phyloP scores from a whole-genome alignment of 371 early-diverging fungal genomes.

The Caulochytrium protostelioides region DNA sequence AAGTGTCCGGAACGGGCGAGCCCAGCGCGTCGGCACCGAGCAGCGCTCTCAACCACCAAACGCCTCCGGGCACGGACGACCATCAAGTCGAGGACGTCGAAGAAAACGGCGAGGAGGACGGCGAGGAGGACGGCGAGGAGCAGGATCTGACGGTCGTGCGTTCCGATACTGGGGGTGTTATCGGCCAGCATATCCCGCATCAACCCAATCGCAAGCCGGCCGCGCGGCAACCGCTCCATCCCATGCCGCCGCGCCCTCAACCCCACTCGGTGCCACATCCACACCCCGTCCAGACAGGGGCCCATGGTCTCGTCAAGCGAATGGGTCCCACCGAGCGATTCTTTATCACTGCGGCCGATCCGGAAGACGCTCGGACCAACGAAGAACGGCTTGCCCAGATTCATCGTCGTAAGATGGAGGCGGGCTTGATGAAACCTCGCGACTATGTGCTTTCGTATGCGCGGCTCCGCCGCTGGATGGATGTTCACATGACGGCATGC shows the following conservation, averaged over 20 bases:
- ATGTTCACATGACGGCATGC: conserved; percentile 51
- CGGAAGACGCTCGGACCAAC: conserved; percentile 3
- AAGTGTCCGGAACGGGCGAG: too few relatives aligned
- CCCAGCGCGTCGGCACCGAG: too few relatives aligned
- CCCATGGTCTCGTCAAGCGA: neutral
- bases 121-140: too few relatives aligned
- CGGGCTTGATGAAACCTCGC: conserved; percentile 77
- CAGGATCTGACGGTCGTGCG: too few relatives aligned
- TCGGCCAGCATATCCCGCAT: neutral
- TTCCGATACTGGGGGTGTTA: too few relatives aligned
- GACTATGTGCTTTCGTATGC: conserved; percentile 77
- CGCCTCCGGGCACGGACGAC: too few relatives aligned
- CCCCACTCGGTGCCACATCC: conserved; percentile 1
- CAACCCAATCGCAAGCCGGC: neutral
- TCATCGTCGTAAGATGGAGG: conserved; percentile 75
- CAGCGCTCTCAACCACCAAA: too few relatives aligned
- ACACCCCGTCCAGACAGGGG: neutral
- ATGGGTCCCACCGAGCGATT: neutral
- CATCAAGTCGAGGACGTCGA: too few relatives aligned
- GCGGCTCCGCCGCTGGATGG: conserved; percentile 71
- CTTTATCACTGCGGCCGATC: neutral
- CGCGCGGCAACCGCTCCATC: conserved; percentile 2
- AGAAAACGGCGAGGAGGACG: too few relatives aligned
- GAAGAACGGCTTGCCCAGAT: conserved; percentile 67
- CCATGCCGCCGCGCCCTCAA: conserved; percentile 1